Percentiles rank a stretch among this genome's conserved stretches.
phyloP scores from a whole-genome alignment of 2,329 filamentous ascomycete species.

The Exophiala mesophila region DNA sequence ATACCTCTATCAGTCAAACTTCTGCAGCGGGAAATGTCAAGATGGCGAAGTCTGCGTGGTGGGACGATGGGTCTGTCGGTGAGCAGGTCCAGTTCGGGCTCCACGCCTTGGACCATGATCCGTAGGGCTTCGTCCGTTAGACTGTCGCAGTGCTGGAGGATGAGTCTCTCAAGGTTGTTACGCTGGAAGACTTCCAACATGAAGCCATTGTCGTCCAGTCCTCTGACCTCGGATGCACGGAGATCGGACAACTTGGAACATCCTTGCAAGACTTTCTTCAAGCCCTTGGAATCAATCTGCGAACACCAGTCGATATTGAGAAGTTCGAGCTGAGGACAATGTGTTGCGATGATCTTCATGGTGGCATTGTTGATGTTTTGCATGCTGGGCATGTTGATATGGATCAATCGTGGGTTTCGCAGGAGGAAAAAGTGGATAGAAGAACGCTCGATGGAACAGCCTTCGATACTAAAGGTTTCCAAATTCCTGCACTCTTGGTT shows the following conservation, averaged over 20 bases:
- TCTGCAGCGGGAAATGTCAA: constrained; percentile 77
- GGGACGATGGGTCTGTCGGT: constrained; percentile 72
- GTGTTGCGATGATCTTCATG: constrained; percentile 77
- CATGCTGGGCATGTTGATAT: constrained; percentile 81
- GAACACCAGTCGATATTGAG: constrained; percentile 93
- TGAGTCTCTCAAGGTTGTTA: constrained; percentile 77
- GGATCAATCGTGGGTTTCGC: constrained; percentile 70
- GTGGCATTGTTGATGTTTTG: constrained; percentile 73
- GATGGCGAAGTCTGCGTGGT: constrained; percentile 70
- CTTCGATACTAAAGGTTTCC: constrained; percentile 81
- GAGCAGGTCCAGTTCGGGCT: constrained; percentile 75
- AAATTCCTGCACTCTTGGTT: constrained; percentile 75
- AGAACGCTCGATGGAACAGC: constrained; percentile 76
- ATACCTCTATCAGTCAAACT: constrained; percentile 69
- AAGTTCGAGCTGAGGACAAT: constrained; percentile 74
- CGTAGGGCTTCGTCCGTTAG: constrained; percentile 69
- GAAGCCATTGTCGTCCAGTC: constrained; percentile 70
- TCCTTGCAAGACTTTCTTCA: constrained; percentile 65
- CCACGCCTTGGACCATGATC: constrained; percentile 67
- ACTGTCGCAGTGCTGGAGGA: constrained; percentile 73
- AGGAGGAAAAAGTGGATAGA: constrained; percentile 74
- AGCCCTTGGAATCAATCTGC: constrained; percentile 71
- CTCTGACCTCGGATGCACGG: constrained; percentile 72
- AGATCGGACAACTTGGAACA: constrained; percentile 74
- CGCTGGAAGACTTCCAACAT: constrained; percentile 70